Evolutionary conservation across 1,139 yeast species (phyloP).

Genomic region (Zygoascus sp.): DNA sequence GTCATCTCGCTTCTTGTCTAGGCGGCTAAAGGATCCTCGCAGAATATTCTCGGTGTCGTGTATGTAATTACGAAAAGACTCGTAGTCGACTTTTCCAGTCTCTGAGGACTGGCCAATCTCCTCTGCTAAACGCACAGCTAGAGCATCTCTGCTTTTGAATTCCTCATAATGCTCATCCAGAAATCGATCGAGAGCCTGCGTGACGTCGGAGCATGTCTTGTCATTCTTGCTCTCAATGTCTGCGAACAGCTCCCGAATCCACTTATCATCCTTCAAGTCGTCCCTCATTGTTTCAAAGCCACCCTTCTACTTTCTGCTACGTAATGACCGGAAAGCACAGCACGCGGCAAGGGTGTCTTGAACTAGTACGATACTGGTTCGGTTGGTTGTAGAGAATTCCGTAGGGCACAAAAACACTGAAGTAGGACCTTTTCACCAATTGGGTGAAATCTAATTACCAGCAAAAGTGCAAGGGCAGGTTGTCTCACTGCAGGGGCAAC

Average conservation of each 20-base stretch:
- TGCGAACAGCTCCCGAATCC: conserved; percentile 8
- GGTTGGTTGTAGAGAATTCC: not conserved
- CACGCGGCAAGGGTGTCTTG: not conserved
- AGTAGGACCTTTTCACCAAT: not conserved
- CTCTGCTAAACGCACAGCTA: conserved; percentile 51
- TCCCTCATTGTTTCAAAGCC: not conserved
- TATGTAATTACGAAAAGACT: conserved; percentile 59
- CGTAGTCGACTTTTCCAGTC: conserved; percentile 53
- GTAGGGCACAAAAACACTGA: not conserved
- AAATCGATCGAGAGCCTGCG: conserved; percentile 11
- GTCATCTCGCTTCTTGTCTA: conserved; percentile 79
- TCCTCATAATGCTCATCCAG: conserved; percentile 37
- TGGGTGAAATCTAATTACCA: not conserved
- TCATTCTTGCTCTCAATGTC: conserved; percentile 7
- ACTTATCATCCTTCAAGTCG: conserved; percentile 6
- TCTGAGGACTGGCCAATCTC: conserved; percentile 49
- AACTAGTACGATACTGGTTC: not conserved
- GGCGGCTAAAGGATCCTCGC: conserved; percentile 58
- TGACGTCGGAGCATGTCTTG: not conserved
- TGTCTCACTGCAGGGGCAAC: no score
- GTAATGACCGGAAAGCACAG: not conserved
- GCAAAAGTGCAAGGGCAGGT: not conserved
- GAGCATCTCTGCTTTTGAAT: conserved; percentile 56
- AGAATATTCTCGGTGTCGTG: conserved; percentile 65
- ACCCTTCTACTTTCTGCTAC: not conserved